These are phyloP conservation scores for Pseudognaphalium luteoalbum DNA, from an alignment of 129 eudicot genomes.

Conservation along the genomic window DNA sequence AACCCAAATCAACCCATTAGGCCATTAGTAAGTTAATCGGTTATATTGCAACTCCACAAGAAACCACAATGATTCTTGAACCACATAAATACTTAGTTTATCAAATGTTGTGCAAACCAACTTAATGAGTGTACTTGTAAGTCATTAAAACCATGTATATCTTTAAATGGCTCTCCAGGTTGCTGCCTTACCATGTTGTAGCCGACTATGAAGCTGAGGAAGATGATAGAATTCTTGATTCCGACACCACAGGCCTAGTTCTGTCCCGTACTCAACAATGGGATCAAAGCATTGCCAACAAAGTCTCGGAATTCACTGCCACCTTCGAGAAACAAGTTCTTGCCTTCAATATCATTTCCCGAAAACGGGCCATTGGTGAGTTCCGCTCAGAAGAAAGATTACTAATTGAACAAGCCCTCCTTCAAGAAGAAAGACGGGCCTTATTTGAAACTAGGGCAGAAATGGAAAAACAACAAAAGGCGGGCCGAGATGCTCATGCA, in stretches of 20 bases:
- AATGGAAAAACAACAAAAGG: conserved; percentile 78
- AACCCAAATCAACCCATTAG: neutral
- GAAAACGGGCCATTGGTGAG: conserved; percentile 35
- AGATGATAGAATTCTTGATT: conserved; percentile 42
- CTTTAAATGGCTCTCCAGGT: conserved; percentile 42
- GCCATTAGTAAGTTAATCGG: neutral
- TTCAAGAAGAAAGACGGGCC: conserved; percentile 70
- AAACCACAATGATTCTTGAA: neutral
- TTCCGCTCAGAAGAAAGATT: conserved; percentile 42
- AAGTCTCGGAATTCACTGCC: conserved; percentile 42
- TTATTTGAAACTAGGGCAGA: conserved; percentile 60
- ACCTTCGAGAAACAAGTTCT: conserved; percentile 44
- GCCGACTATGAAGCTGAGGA: conserved; percentile 59
- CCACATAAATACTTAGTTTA: neutral
- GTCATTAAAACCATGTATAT: neutral
- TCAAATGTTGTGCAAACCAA: neutral
- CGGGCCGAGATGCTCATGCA: conserved; percentile 59
- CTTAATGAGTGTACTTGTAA: neutral
- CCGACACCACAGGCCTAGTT: conserved; percentile 42
- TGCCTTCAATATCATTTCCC: conserved; percentile 41
- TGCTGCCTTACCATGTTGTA: conserved; percentile 61
- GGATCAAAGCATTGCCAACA: conserved; percentile 72
- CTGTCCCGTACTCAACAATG: conserved; percentile 46
- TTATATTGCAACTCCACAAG: neutral
- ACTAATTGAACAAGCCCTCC: conserved; percentile 44